Base-by-base conservation (phyloP, 1,284 basidiomycete species). In the Kwoniella shivajii region DNA sequence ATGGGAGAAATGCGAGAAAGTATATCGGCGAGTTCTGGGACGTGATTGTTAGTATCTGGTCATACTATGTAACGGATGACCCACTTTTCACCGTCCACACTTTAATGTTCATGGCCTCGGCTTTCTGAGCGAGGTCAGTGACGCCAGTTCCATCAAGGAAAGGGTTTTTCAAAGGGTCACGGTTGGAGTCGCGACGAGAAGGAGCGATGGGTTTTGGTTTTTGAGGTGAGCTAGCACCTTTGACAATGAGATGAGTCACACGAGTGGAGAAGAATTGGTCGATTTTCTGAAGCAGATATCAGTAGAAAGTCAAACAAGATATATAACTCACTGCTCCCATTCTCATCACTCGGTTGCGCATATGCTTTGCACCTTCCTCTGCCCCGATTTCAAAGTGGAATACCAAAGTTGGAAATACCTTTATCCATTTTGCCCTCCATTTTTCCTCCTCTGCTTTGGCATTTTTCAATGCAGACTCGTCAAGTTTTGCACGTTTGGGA, bases 231-330 rank as follows among this genome's bases (percentile, higher is more conserved):
- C 44, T 53, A 16, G n/a, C 34, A 6, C 56, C 57, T 46, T 71
- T 72, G 48, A 73, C 68, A 69, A 97, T 86, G 63, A 96, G 83
- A 77, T 97, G 93, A 0, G 91, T 92, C 41, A 93, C 85, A 44
- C 86, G 83, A 54, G 83, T 86, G 20, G 88, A 90, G 77, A 94
- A 93, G 82, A 94, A 94, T 65, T 88, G 85, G 59, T 92, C 89
- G 60, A 92, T 82, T 43, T 80, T 81, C 90, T 92, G 67, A 33
- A 6, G n/a, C 20, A 22, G 6, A 38, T 30, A 26, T 33, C 20
- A n/a, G 7, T 2, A 41, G 27, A 10, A 34, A 33, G 18, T 38
- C 7, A n/a, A 27, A 6, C 18, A 16, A 7, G 38, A 38, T 13
- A 51, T 20, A 51, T 38, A 31, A 84, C 91, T 73, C 76, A 97